Evolutionary conservation across 352 stramenopile genomes (phyloP), one percentile per base, ranked within the genome.

Genomic region (Phytopythium kandeliae): DNA sequence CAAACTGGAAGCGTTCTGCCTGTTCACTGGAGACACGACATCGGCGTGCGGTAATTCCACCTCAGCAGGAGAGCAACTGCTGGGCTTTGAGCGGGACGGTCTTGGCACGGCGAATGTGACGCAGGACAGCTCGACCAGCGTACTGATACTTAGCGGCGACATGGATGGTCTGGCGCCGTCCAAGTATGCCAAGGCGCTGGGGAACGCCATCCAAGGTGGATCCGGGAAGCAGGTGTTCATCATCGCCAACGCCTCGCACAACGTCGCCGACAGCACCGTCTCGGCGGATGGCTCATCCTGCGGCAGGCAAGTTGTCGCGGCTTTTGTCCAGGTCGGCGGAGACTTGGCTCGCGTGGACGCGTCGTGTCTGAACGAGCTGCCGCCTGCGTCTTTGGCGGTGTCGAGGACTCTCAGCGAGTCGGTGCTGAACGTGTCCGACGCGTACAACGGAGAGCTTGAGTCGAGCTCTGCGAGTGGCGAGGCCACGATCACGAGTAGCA

Each of bases 1-100:
- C 4, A 66, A 83, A 16, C 55, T 89, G 10, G 24, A 74, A 25
- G 58, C 63, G 4, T 92, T 83, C 47, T 90, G 81, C 33, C 60
- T 84, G 24, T 89, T 89, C 55, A 83, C 63, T 0, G 62, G 60
- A 12, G 65, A 85, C 26, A 56, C 48, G 1, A 67, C 69, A 0
- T 46, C 60, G 12, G 62, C 74, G 3, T 89, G 74, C 33, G 26
- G 30, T 1, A 67, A 57, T 16, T 48, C 16, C n/a, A 54, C 55
- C 24, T 34, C 33, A 16, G 30, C 43, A n/a, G 40, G 22, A 50
- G 50, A 33, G 53, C 31, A 10, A 10, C 22, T 37, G 31, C 33
- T 89, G n/a, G 58, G 51, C 7, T 89, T 89, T 50, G 15, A 47
- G 1, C 52, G 51, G 2, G 69, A 75, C 34, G 13, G 22, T 1